Evolutionary conservation across 1,284 basidiomycete genomes (phyloP).

Genomic region (Leccinum proximum): DNA sequence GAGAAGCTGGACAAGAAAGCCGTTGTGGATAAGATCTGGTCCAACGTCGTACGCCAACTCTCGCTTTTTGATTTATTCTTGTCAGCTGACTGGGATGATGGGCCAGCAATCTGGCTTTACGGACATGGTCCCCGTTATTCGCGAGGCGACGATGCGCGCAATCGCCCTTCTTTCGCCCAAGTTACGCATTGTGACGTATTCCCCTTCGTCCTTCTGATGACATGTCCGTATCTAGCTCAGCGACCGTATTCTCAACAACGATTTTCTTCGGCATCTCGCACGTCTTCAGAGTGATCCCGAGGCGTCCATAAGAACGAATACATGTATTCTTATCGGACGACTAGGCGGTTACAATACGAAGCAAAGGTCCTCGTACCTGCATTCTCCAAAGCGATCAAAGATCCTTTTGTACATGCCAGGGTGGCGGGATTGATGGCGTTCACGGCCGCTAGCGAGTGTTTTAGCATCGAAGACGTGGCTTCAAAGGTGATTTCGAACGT

Average conservation of each 20-base stretch:
- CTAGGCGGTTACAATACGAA: slow-evolving; percentile 90
- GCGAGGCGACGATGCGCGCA: slow-evolving; percentile 93
- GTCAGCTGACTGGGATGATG: slow-evolving; percentile 1
- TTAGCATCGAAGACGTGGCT: slow-evolving; percentile 87
- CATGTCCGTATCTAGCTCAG: slow-evolving; percentile 52
- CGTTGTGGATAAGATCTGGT: slow-evolving; percentile 91
- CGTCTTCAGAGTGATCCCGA: slow-evolving; percentile 93
- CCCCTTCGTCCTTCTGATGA: not conserved
- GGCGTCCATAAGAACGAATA: slow-evolving; percentile 96
- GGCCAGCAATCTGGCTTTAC: slow-evolving; percentile 89
- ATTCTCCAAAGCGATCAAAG: slow-evolving; percentile 89
- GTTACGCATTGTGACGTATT: slow-evolving; percentile 37
- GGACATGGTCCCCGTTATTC: slow-evolving; percentile 91
- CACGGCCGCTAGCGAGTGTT: slow-evolving; percentile 93
- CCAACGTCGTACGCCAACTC: slow-evolving; percentile 70
- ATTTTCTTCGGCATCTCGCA: slow-evolving; percentile 90
- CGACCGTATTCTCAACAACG: slow-evolving; percentile 95
- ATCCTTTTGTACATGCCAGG: slow-evolving; percentile 90
- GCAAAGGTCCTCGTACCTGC: slow-evolving; percentile 93
- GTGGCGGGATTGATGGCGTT: slow-evolving; percentile 96
- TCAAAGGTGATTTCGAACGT: slow-evolving; percentile 87
- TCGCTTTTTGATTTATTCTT: not conserved
- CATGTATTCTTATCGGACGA: slow-evolving; percentile 93
- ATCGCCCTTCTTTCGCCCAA: slow-evolving; percentile 86
- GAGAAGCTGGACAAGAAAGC: slow-evolving; percentile 87